These are phyloP conservation scores for Vanrija pseudolonga DNA, from an alignment of 1,284 basidiomycete species.

Conservation along the genomic window DNA sequence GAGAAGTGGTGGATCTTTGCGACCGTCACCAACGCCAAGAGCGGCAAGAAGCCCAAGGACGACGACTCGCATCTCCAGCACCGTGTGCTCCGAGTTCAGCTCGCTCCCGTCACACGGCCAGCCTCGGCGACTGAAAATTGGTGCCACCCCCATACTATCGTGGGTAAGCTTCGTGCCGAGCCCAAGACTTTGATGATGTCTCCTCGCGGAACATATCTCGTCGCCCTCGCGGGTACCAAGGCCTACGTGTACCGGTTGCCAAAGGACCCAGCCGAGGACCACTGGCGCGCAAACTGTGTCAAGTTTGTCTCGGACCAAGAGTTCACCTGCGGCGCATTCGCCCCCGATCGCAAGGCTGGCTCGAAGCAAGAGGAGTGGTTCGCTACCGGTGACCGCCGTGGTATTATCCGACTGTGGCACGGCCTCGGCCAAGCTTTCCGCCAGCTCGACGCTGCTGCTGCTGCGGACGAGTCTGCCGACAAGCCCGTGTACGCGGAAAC, in stretches of 20 bases:
- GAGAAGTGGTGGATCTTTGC: conserved; percentile 40
- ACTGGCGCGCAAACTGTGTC: conserved; percentile 56
- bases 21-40: conserved; percentile 22
- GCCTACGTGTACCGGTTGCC: conserved; percentile 71
- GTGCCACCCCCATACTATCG: neutral
- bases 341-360: conserved; percentile 57
- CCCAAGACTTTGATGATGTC: conserved; percentile 59
- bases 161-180: conserved; percentile 33
- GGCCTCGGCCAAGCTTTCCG: conserved; percentile 63
- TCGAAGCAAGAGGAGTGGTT: conserved; percentile 71
- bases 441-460: conserved; percentile 36
- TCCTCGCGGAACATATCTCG: conserved; percentile 67
- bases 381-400: conserved; percentile 84
- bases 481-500: conserved; percentile 18
- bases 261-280: conserved; percentile 17
- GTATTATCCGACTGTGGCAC: conserved; percentile 87
- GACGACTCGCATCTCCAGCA: conserved; percentile 17
- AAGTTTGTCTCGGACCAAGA: conserved; percentile 64
- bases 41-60: conserved; percentile 13
- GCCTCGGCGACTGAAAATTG: too few relatives aligned
- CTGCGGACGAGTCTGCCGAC: conserved; percentile 4
- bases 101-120: too few relatives aligned
- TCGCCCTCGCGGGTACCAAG: conserved; percentile 74
- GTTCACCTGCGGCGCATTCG: conserved; percentile 81
- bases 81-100: conserved; percentile 25